These are phyloP conservation scores for Xylariaceae sp. DNA, from an alignment of 2,329 filamentous ascomycete species.

Conservation along the genomic window DNA sequence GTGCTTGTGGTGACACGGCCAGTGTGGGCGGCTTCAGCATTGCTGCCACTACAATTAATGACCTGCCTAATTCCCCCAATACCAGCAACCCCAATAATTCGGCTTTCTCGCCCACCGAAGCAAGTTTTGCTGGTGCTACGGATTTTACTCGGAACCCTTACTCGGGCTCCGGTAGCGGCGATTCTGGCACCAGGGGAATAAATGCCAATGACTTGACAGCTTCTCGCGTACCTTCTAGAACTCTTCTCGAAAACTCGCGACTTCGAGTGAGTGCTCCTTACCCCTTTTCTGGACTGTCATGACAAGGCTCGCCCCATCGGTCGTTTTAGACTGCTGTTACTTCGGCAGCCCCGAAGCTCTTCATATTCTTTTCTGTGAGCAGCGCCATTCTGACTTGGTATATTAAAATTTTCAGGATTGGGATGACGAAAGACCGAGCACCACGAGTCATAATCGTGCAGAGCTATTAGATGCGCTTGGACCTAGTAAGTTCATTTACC, in stretches of 20 bases:
- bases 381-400: background rate
- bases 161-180: conserved; percentile 25
- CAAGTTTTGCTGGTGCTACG: background rate
- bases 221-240: conserved; percentile 31
- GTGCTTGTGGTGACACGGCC: conserved; percentile 49
- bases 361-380: background rate
- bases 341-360: background rate
- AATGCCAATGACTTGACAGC: conserved; percentile 39
- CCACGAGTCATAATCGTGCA: background rate
- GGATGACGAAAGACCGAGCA: conserved; percentile 57
- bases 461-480: conserved; percentile 52
- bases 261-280: conserved; percentile 40
- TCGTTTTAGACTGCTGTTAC: background rate
- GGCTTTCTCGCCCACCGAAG: background rate
- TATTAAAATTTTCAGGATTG: conserved; percentile 56
- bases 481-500: conserved; percentile 48
- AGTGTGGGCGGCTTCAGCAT: conserved; percentile 30
- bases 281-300: background rate
- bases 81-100: background rate
- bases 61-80: conserved; percentile 25
- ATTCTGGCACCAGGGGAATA: conserved; percentile 34
- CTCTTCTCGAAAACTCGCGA: conserved; percentile 60
- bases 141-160: background rate
- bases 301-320: background rate
- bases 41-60: conserved; percentile 17